Conservation (phyloP, 1,139 yeast genomes). For the Nakaseomyces nivariensis region DNA sequence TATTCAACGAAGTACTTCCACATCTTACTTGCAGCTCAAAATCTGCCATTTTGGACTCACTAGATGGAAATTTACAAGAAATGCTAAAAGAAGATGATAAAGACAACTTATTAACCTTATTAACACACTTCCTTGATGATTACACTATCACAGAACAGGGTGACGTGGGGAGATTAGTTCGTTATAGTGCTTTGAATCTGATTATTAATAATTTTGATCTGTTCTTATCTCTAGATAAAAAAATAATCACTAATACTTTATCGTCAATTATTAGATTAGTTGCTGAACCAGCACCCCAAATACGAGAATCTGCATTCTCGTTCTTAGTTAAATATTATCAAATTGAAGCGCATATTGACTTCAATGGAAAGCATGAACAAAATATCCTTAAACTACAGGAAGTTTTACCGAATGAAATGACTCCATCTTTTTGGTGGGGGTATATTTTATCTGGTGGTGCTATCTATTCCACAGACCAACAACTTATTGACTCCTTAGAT, state of each 20-base stretch:
- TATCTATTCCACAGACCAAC: constrained; percentile 40
- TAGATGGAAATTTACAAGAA: constrained; percentile 4
- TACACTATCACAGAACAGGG: constrained; percentile 63
- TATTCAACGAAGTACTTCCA: constrained; percentile 9
- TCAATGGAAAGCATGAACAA: neutral
- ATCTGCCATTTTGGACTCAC: constrained; percentile 14
- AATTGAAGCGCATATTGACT: neutral
- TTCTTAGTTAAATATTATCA: neutral
- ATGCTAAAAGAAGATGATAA: constrained; percentile 4
- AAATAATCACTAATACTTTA: constrained; percentile 14
- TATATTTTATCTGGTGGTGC: constrained; percentile 52
- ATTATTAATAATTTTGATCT: constrained; percentile 28
- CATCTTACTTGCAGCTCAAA: constrained; percentile 16
- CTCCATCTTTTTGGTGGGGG: constrained; percentile 44
- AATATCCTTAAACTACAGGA: neutral
- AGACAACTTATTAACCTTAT: constrained; percentile 4
- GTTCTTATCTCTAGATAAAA: constrained; percentile 8
- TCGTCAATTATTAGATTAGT: constrained; percentile 40
- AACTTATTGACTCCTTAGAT: constrained; percentile 38
- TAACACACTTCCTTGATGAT: constrained; percentile 41
- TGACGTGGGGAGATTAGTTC: constrained; percentile 68
- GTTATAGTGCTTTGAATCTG: constrained; percentile 41
- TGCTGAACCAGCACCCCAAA: constrained; percentile 40
- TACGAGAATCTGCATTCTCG: constrained; percentile 27
- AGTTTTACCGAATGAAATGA: neutral